Evolutionary conservation across 1,284 basidiomycete genomes (phyloP), one percentile per base, ranked within the genome.

Genomic region (Coniferiporia weirii): DNA sequence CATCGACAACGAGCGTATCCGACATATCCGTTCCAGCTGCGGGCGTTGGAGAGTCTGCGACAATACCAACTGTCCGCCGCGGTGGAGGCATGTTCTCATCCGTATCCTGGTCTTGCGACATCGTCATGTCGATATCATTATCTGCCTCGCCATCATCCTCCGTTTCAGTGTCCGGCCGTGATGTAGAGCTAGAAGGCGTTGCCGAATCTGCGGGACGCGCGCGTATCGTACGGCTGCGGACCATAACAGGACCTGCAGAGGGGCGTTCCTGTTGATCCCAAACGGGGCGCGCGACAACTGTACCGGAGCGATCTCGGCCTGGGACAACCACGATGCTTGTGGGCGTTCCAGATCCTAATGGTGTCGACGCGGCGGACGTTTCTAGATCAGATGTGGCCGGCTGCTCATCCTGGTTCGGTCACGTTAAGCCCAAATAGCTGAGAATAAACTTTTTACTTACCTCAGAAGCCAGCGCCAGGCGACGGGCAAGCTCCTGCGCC

Each of bases 291-390:
- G 79, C 87, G 56, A 90, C 82, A 59, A 90, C 78, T 0, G 89
- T 91, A 4, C 87, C 87, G 64, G 87, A 88, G 40, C 89, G 81
- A 65, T 90, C 87, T 32, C 89, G 76, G 45, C 76, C 67, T 6
- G 74, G 74, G 3, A 83, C 75, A 13, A 83, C 70, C 38, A 84
- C 81, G 7, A 80, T 72, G 0, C 79, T 78, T 0, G 81, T 83
- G 4, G 85, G 85, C 0, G 85, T 85, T 40, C 78, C 77, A 6
- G 80, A 78, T 1, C 80, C 77, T 40, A 77, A 68, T 4, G 85
- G 84, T 0, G 85, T 87, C 3, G 78, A 73, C 47, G 81, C 79
- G 6, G 79, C 74, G 1, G 84, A 85, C 15, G 81, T 78, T 59
- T 85, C 81, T 34, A 74, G 75, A 54, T 74, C 75, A 27, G 72